Evolutionary conservation across 306 rosid genomes (phyloP).

Genomic region (Astragalus membranaceus): DNA sequence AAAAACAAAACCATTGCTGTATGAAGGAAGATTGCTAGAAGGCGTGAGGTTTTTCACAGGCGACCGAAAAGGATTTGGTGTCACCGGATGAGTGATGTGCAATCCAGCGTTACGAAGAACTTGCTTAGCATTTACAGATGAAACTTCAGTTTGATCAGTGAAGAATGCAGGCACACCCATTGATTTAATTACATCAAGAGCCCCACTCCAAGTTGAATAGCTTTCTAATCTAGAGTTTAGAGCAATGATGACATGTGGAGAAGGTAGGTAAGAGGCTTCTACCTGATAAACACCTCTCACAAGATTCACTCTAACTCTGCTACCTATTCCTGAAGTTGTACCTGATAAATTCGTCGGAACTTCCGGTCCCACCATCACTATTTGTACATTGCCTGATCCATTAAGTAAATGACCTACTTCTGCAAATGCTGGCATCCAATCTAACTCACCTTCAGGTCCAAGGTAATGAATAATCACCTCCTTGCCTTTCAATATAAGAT

Average conservation of each 20-base stretch:
- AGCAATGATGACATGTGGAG: constrained; percentile 25
- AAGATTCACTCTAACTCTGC: constrained; percentile 31
- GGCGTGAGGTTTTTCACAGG: constrained; percentile 46
- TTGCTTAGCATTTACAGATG: constrained; percentile 29
- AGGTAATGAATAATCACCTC: constrained; percentile 58
- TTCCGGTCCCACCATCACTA: constrained; percentile 33
- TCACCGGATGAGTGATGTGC: constrained; percentile 56
- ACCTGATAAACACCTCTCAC: constrained; percentile 33
- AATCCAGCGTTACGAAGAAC: constrained; percentile 28
- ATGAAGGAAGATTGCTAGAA: constrained; percentile 53
- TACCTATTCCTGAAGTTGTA: constrained; percentile 30
- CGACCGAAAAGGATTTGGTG: constrained; percentile 57
- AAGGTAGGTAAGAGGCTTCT: constrained; percentile 28
- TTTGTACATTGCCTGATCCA: constrained; percentile 47
- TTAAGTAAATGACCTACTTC: constrained; percentile 57
- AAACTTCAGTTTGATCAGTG: constrained; percentile 26
- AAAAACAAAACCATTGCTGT: constrained; percentile 56
- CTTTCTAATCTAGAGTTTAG: constrained; percentile 24
- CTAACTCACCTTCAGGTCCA: constrained; percentile 65
- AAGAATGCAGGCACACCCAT: constrained; percentile 26
- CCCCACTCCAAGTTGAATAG: constrained; percentile 25
- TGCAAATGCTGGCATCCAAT: constrained; percentile 62
- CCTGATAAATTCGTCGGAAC: constrained; percentile 26
- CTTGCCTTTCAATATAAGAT: constrained; percentile 49
- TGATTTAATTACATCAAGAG: constrained; percentile 27